These are phyloP conservation scores for Ascochyta pisi DNA, from an alignment of 2,329 filamentous ascomycete genomes.

Conservation along the genomic window DNA sequence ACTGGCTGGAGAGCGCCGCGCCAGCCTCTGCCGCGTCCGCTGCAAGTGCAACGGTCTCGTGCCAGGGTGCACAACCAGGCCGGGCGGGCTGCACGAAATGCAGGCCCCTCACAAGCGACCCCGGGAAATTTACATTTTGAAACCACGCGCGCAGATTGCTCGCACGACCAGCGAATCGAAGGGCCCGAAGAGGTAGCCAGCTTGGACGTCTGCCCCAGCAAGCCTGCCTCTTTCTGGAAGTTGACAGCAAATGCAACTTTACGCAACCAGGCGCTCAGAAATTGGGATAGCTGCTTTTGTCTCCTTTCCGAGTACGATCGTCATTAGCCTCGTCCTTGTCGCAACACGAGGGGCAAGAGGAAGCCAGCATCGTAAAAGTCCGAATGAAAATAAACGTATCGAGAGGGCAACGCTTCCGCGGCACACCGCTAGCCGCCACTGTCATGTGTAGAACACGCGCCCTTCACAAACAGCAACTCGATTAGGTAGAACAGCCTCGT, in stretches of 20 bases:
- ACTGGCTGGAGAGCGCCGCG: background rate
- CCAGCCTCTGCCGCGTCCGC: conserved; percentile 19
- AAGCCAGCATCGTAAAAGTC: background rate
- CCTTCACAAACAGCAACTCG: background rate
- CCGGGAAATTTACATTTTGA: conserved; percentile 12
- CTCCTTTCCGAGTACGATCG: background rate
- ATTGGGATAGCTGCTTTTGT: conserved; percentile 1
- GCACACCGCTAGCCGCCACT: background rate
- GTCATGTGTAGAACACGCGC: background rate
- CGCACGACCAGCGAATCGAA: conserved; percentile 10
- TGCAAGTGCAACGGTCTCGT: conserved; percentile 10
- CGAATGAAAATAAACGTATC: background rate
- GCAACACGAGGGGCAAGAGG: conserved; percentile 3
- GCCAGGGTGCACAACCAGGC: conserved; percentile 3
- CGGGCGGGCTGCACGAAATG: background rate
- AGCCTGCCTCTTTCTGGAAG: conserved; percentile 1
- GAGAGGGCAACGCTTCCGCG: background rate
- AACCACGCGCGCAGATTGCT: conserved; percentile 12
- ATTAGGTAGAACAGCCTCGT: background rate
- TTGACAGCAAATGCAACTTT: background rate
- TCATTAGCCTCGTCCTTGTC: background rate
- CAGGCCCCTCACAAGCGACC: conserved; percentile 8
- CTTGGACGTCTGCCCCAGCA: conserved; percentile 6
- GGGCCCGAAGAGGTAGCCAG: background rate
- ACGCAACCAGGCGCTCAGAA: background rate